A percentile compares a stretch with the other conserved stretches of the same genome.
Evolutionary conservation across 345 rosid species (phyloP).

Genomic region (Fremontodendron californicum): DNA sequence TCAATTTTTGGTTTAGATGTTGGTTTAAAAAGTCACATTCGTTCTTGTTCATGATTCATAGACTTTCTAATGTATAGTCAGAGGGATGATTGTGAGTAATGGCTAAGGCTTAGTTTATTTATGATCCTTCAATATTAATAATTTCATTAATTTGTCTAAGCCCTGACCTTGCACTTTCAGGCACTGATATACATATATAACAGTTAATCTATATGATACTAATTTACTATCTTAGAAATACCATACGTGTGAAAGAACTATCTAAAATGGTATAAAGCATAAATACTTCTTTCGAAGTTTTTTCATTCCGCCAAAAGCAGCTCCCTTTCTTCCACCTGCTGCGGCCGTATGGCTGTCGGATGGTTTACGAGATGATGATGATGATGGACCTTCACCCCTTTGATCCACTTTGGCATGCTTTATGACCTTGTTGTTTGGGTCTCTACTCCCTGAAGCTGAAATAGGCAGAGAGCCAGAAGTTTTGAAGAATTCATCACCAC

Average conservation of each 20-base stretch:
- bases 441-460: not conserved
- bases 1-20: not conserved
- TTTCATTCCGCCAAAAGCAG: constrained; percentile 20
- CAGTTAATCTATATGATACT: not conserved
- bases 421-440: not conserved
- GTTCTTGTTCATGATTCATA: too few species aligned
- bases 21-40: not conserved
- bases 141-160: not conserved
- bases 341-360: not conserved
- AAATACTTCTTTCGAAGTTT: constrained; percentile 32
- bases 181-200: not conserved
- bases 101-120: not conserved
- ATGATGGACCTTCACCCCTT: constrained; percentile 23
- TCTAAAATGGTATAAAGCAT: constrained; percentile 40
- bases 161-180: not conserved
- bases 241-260: not conserved
- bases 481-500: not conserved
- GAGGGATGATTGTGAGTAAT: not conserved
- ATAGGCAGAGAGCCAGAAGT: not conserved
- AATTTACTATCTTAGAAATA: not conserved
- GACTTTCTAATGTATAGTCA: not conserved
- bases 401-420: constrained; percentile 7
- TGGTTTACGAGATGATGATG: constrained; percentile 16
- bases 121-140: not conserved
- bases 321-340: constrained; percentile 20